Evolutionary conservation across 768 basidiomycete species (phyloP), one percentile per base, ranked within the genome.

Genomic region (Melanogaster broomeanus): DNA sequence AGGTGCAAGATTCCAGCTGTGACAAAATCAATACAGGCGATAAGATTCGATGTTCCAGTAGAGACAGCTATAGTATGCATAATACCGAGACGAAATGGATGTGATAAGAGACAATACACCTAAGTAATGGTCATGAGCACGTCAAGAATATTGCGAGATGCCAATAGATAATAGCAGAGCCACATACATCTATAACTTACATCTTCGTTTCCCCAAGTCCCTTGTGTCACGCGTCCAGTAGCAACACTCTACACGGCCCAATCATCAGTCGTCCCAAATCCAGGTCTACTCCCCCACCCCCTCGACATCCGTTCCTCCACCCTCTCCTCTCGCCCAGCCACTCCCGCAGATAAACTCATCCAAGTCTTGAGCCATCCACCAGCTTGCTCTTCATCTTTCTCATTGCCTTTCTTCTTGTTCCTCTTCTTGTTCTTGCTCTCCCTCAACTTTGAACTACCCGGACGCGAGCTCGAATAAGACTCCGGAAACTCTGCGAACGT

Each of bases 401-500:
- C 57, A 39, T 65, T 73, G 18, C 61, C 61, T 58, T 74, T 68
- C 42, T 70, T 68, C 56, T 71, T 71, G 48, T 42, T 67, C 33
- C 69, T 74, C 52, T 64, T 72, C 52, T 58, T 63, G 22, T 45
- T 48, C 48, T 60, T 60, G 50, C 65, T 68, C 30, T 56, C 58
- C 57, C 70, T 71, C 43, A 74, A 64, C 55, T 69, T 71, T 48
- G 73, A 68, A 31, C 54, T 66, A 15, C 61, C 68, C 45, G 60
- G 64, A 52, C 60, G 65, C 49, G 69, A 68, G 9, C 68, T 63
- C 46, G 78, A 73, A 55, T 86, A 84, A 31, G 83, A 80, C 67
- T 89, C 88, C 0, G 88, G 87, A 42, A 87, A 73, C 69, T 84
- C 77, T 31, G 87, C 87, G 57, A 91, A 91, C 53, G 84, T 87